Evolutionary conservation across 2,329 filamentous ascomycete species (phyloP), one percentile per base, ranked within the genome.

Genomic region (Epichloe scottii): DNA sequence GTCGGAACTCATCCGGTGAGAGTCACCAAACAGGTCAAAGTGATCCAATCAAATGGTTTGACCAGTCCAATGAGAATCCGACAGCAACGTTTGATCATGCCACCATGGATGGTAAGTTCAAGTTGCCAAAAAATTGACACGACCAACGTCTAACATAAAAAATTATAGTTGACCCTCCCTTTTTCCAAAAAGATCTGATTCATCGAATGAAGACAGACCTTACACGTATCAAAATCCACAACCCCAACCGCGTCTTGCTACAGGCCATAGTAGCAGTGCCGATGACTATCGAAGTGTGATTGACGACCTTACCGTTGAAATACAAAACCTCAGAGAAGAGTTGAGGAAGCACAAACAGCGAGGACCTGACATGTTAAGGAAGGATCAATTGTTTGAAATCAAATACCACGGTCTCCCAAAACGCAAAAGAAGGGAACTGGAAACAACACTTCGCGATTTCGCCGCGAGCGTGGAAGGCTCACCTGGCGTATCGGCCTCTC

Each of bases 211-310:
- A 54, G 74, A 71, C 1, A 59, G 61, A 33, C 55, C 56, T 1
- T 62, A 52, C 51, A 54, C 46, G 3, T 60, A 55, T 56, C 53
- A 57, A 56, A 53, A 62, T 34, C 55, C 55, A 46, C 58, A 54
- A 17, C 58, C 40, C 3, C 63, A 58, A 0, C 57, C 67, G 0
- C 65, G 64, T 7, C 65, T 66, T 4, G 59, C 61, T 0, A 52
- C 62, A 38, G 68, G 68, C 3, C 77, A 66, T 19, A 78, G 68
- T 60, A 87, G 79, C 61, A 84, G 82, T 48, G 81, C 78, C 30
- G 86, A 87, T 51, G 87, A 90, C 51, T 90, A 82, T 54, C 76
- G 88, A 45, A 85, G 85, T 57, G 87, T 95, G 15, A 94, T 95
- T 46, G 88, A 95, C 59, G 89, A 95, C 62, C 67, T 95, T 53